These are phyloP conservation scores for Geotrichum klebahnii DNA, from an alignment of 1,139 yeast genomes.

Conservation along the genomic window DNA sequence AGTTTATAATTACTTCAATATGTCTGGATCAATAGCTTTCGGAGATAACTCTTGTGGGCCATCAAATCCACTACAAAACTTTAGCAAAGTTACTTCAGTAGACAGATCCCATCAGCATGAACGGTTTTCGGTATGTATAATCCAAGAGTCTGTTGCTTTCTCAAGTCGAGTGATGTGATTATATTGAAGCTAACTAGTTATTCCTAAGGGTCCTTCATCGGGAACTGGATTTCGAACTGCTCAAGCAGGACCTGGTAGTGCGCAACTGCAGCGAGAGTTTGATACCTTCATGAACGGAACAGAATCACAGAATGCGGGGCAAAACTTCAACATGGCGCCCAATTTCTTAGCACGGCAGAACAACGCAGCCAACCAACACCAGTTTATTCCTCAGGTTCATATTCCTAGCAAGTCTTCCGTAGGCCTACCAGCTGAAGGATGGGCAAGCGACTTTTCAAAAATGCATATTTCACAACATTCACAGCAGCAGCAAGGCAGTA, in stretches of 20 bases:
- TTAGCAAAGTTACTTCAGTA: slow-evolving; percentile 33
- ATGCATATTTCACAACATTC: slow-evolving; percentile 12
- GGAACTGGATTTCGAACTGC: not conserved
- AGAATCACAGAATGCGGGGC: slow-evolving; percentile 5
- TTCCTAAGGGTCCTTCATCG: slow-evolving; percentile 13
- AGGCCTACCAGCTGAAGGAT: not conserved
- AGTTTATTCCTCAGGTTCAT: not conserved
- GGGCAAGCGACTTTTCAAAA: slow-evolving; percentile 13
- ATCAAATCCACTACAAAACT: slow-evolving; percentile 35
- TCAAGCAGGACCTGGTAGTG: slow-evolving; percentile 6
- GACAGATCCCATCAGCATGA: slow-evolving; percentile 35
- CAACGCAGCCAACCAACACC: slow-evolving; percentile 15
- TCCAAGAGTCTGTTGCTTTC: too few species aligned
- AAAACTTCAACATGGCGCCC: slow-evolving; percentile 23
- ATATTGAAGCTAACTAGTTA: slow-evolving; percentile 7
- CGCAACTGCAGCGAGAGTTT: slow-evolving; percentile 18
- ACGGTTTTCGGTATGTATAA: slow-evolving; percentile 20
- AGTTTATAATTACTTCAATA: not conserved
- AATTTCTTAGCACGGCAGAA: slow-evolving; percentile 14
- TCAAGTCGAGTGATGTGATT: too few species aligned
- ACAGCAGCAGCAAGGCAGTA: slow-evolving; percentile 11
- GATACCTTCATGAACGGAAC: slow-evolving; percentile 12
- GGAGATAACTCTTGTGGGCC: slow-evolving; percentile 36
- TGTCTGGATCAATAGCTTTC: slow-evolving; percentile 13
- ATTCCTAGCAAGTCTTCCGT: not conserved